These are phyloP conservation scores for Argentina anserina DNA, from an alignment of 306 rosid genomes.

Conservation along the genomic window DNA sequence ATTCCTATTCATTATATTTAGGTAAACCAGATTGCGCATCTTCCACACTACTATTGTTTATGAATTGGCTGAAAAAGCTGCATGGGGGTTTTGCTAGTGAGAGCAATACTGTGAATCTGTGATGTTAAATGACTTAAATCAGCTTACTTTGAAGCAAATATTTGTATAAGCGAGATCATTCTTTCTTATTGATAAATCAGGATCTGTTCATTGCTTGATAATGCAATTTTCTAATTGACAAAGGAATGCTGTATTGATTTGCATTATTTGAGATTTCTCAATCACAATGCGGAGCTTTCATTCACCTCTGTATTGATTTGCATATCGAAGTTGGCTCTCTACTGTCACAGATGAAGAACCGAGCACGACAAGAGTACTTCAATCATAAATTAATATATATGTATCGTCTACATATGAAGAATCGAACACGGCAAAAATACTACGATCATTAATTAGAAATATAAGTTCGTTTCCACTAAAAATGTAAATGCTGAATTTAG, in stretches of 20 bases:
- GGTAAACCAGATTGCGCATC: not conserved
- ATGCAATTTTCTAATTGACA: not conserved
- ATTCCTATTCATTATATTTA: not conserved
- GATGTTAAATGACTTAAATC: not conserved
- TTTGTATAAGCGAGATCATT: slow-evolving; percentile 8
- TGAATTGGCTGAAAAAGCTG: not conserved
- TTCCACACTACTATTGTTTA: not conserved
- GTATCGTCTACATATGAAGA: too few relatives aligned
- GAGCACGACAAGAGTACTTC: too few relatives aligned
- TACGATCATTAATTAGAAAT: too few relatives aligned
- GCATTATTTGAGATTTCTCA: not conserved
- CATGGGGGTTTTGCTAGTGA: not conserved
- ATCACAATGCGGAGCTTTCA: not conserved
- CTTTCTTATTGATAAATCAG: not conserved
- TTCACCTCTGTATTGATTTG: not conserved
- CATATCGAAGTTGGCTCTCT: too few relatives aligned
- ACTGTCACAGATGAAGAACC: too few relatives aligned
- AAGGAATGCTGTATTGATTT: not conserved
- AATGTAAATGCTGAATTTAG: too few relatives aligned
- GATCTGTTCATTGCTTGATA: not conserved
- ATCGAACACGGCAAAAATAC: too few relatives aligned
- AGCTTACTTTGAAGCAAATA: slow-evolving; percentile 6
- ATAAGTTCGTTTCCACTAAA: too few relatives aligned
- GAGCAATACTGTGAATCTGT: slow-evolving; percentile 8
- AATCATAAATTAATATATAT: too few relatives aligned